Conservation (phyloP, 352 stramenopile species). For the Phytophthora pisi region DNA sequence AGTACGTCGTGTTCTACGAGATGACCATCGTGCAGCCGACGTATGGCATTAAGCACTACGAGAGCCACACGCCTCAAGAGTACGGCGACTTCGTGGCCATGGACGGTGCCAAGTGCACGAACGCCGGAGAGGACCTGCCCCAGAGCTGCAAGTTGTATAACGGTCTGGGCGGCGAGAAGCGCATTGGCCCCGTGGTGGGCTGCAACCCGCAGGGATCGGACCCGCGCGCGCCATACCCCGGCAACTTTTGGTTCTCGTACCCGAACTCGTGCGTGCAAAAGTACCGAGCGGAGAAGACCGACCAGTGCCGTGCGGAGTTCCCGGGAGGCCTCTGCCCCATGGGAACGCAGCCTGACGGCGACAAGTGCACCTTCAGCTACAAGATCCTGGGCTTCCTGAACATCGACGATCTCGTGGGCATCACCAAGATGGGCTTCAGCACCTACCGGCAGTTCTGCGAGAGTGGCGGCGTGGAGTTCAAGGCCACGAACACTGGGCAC, state of each 20-base stretch:
- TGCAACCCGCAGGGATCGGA: slow-evolving; percentile 48
- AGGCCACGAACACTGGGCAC: slow-evolving; percentile 45
- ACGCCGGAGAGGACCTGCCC: slow-evolving; percentile 35
- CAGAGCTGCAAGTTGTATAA: slow-evolving; percentile 56
- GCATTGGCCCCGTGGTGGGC: slow-evolving; percentile 60
- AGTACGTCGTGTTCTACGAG: slow-evolving; percentile 78
- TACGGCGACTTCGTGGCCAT: slow-evolving; percentile 68
- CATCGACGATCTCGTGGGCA: slow-evolving; percentile 68
- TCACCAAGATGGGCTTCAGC: slow-evolving; percentile 52
- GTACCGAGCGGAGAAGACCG: slow-evolving; percentile 53
- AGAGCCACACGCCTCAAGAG: slow-evolving; percentile 42
- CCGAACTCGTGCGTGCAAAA: slow-evolving; percentile 59
- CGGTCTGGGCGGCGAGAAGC: slow-evolving; percentile 45
- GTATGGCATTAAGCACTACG: slow-evolving; percentile 54
- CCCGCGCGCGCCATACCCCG: slow-evolving; percentile 59
- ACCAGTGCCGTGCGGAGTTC: slow-evolving; percentile 43
- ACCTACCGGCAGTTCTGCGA: slow-evolving; percentile 58
- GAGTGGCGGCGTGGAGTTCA: slow-evolving; percentile 53
- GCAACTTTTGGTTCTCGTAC: slow-evolving; percentile 79
- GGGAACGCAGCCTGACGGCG: slow-evolving; percentile 47
- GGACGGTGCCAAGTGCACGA: slow-evolving; percentile 67
- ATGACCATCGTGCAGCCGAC: slow-evolving; percentile 68
- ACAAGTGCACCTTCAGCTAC: slow-evolving; percentile 64
- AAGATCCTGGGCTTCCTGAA: slow-evolving; percentile 62
- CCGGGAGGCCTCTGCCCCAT: slow-evolving; percentile 52